Evolutionary conservation across 768 basidiomycete species (phyloP), one percentile per base, ranked within the genome.

Genomic region (Psilocybe subaeruginosa): DNA sequence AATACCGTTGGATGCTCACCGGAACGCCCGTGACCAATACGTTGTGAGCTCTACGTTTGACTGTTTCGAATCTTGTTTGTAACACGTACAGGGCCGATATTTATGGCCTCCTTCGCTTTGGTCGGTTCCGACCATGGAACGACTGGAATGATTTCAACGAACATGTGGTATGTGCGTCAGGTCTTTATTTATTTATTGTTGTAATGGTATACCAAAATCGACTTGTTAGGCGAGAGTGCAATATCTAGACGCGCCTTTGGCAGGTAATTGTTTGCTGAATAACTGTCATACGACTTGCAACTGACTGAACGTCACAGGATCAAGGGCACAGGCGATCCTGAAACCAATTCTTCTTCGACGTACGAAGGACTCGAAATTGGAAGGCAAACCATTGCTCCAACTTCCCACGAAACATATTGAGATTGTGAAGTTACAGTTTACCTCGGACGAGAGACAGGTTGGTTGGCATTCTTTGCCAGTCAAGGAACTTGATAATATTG

Each of bases 1-100:
- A 81, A 61, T 88, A 89, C 66, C 77, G 91, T 19, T 95, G 93
- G 93, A 85, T 86, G 77, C 77, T 93, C 27, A 92, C 90, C 0
- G 89, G 90, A 37, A 91, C 90, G 0, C 89, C 90, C 1, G 83
- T 91, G 8, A 90, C 89, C 0, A 90, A 91, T 58, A 85, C 87
- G 2, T 73, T 86, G 89, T 89, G 66, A 3, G 79, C 59, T 27
- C 43, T 14, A 9, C 29, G 16, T 23, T 23, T 23, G 23, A 23
- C 2, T 23, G 23, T 23, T 23, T 23, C 2, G 23, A 23, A 23
- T 23, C 23, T 35, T 37, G 19, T 19, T 17, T 59, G 27, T 12
- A 35, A 54, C 12, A 64, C 45, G 9, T 56, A 35, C 65, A 88
- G 88, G 19, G 85, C 86, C 8, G 89, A 91, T 69, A 81, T 91